phyloP scores from a whole-genome alignment of 345 rosid genomes.

The Gossypium raimondii region DNA sequence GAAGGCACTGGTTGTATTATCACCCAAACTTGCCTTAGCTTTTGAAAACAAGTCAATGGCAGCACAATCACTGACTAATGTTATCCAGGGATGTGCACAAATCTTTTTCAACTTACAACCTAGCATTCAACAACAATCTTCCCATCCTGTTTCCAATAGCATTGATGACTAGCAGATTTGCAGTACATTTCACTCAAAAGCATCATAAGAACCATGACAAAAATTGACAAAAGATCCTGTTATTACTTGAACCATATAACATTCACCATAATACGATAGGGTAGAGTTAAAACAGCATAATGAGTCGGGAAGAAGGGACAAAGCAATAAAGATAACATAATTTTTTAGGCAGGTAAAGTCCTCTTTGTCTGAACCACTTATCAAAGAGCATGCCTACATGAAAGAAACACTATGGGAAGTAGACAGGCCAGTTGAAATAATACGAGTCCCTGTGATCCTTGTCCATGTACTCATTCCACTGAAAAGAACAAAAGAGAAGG shows the following conservation, averaged over 20 bases:
- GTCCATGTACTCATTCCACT: conserved; percentile 89
- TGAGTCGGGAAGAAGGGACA: not conserved
- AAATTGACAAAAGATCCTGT: not conserved
- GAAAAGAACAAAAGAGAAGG: conserved; percentile 26
- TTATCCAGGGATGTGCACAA: not conserved
- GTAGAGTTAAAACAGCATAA: not conserved
- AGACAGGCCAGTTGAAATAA: conserved; percentile 78
- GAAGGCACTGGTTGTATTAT: not conserved
- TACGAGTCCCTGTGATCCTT: conserved; percentile 65
- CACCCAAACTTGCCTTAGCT: not conserved
- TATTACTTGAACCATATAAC: not conserved
- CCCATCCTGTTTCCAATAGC: not conserved
- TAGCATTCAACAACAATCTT: conserved; percentile 5
- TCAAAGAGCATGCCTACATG: conserved; percentile 7
- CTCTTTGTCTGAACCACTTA: not conserved
- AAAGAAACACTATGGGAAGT: conserved; percentile 51
- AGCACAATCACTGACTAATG: no score
- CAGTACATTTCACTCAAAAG: not conserved
- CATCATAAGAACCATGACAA: not conserved
- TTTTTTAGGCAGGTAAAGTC: not conserved
- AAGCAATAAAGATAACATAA: not conserved
- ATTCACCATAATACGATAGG: not conserved
- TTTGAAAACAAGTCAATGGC: not conserved
- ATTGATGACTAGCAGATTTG: not conserved
- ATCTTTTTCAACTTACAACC: not conserved